Conservation (phyloP, 768 basidiomycete genomes). For the Calvatia gigantea region DNA sequence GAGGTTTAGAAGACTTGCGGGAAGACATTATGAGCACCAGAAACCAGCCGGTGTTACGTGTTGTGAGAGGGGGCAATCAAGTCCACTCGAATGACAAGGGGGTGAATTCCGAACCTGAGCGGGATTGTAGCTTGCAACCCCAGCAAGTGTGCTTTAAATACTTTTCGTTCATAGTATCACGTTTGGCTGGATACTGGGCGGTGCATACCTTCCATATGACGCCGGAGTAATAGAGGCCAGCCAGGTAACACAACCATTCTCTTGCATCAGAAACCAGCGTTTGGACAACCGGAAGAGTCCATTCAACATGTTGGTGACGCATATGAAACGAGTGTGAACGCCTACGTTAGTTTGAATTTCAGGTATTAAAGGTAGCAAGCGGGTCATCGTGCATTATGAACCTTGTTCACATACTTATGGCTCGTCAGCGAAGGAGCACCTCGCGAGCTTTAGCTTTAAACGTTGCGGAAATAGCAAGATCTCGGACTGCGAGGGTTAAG, state of each 20-base stretch:
- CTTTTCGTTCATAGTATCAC: background rate
- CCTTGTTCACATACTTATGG: too few relatives aligned
- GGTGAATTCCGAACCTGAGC: constrained; percentile 11
- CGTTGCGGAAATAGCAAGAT: too few relatives aligned
- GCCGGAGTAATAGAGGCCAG: background rate
- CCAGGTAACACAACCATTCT: background rate
- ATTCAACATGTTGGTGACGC: background rate
- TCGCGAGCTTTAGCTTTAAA: too few relatives aligned
- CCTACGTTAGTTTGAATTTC: background rate
- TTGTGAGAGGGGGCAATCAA: constrained; percentile 19
- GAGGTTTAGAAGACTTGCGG: constrained; percentile 57
- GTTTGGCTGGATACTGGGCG: constrained; percentile 1
- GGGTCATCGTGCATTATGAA: too few relatives aligned
- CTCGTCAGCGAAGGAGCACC: too few relatives aligned
- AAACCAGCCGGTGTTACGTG: constrained; percentile 44
- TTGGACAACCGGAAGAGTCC: background rate
- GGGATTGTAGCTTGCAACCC: background rate
- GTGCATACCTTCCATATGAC: background rate
- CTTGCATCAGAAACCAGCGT: constrained; percentile 3
- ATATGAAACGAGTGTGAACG: constrained; percentile 3
- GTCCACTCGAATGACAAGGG: constrained; percentile 14
- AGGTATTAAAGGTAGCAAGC: too few relatives aligned
- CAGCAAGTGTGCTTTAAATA: background rate
- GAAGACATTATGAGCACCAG: constrained; percentile 51
- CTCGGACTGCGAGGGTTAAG: too few relatives aligned